Evolutionary conservation across 2,329 filamentous ascomycete genomes (phyloP), one percentile per base, ranked within the genome.

Genomic region (Fonsecaea pedrosoi): DNA sequence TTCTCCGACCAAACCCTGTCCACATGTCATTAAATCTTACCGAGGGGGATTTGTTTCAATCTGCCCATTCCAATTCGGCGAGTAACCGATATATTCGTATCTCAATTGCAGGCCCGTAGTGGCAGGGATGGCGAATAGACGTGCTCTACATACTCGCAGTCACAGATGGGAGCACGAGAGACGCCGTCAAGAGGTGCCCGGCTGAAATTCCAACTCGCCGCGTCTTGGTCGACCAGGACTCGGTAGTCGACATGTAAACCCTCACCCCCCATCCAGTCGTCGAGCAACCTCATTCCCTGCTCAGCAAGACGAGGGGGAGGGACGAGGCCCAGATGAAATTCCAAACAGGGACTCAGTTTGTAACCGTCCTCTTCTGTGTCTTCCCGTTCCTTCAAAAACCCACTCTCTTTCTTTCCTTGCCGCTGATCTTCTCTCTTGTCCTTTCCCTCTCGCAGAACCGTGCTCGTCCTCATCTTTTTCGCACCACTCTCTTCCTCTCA

Each of bases 1-100:
- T 62, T 62, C 60, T 62, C 60, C 60, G 60, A 62, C 60, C 7
- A 34, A 48, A 32, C 42, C 58, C 13, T 61, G 45, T 45, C 9
- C 53, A n/a, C 21, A 10, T 37, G 45, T 53, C 58, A 30, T 18
- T 37, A 8, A 38, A 40, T 38, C 34, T 25, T 32, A 32, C 13
- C 13, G 34, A 37, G 45, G 45, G 58, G 42, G 40, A n/a, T 48
- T 30, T 37, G 62, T 65, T 60, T 65, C 62, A 65, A 50, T 38
- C 54, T 25, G 37, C 50, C 35, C 37, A 50, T 48, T 50, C 48
- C 57, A 55, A 54, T 54, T 30, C 54, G 38, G 34, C 57, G n/a
- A 53, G 34, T 4, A 18, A 60, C 15, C 34, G 30, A 48, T 45
- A 18, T 13, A 32, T 4, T 13, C 18, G 25, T 50, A 25, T 37